These are phyloP conservation scores for Annona squamosa DNA, from an alignment of 164 flowering plant species.

Conservation along the genomic window DNA sequence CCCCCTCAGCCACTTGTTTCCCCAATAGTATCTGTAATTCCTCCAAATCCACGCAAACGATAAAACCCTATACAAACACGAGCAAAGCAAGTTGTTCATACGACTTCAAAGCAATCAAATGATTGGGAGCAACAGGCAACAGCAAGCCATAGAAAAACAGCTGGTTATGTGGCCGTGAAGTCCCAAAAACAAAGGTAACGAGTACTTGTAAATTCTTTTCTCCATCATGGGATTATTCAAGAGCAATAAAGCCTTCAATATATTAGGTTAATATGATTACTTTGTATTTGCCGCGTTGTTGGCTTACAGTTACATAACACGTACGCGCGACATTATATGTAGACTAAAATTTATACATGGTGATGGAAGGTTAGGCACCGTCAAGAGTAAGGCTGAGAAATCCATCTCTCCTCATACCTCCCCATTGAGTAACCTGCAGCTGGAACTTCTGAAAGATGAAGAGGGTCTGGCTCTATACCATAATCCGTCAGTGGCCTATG, in stretches of 20 bases:
- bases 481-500: slow-evolving; percentile 86
- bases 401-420: slow-evolving; percentile 64
- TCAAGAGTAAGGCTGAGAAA: slow-evolving; percentile 32
- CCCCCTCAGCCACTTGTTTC: no score
- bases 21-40: no score
- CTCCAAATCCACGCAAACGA: no score
- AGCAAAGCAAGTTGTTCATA: no score
- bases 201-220: no score
- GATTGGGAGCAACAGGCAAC: no score
- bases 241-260: not conserved
- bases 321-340: not conserved
- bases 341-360: not conserved
- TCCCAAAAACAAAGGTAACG: no score
- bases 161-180: no score
- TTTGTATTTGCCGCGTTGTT: not conserved
- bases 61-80: no score
- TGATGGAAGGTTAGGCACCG: not conserved
- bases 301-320: not conserved
- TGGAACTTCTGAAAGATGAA: slow-evolving; percentile 53
- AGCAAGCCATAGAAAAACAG: not conserved
- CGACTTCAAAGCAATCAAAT: no score
- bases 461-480: slow-evolving; percentile 85
- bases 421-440: slow-evolving; percentile 40
- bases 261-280: not conserved
- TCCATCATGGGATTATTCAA: no score